Evolutionary conservation across 371 early-diverging fungal genomes (phyloP).

Genomic region (Mucor mucedo): DNA sequence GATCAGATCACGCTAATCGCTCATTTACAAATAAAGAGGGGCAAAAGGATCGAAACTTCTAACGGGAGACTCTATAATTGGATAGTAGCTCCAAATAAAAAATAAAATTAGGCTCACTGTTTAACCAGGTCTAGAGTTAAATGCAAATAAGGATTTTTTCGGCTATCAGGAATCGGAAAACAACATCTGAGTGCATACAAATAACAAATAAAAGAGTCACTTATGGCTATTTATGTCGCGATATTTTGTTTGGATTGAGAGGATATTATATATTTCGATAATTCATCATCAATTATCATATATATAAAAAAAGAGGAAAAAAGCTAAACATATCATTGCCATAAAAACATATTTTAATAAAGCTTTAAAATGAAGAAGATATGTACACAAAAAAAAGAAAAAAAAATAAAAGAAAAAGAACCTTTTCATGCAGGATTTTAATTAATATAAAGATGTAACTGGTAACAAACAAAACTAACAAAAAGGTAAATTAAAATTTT

Average conservation of each 20-base stretch:
- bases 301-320: background rate
- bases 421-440: background rate
- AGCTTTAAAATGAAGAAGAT: background rate
- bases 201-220: background rate
- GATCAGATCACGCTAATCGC: no score
- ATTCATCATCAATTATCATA: background rate
- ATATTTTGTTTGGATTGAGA: no score
- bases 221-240: background rate
- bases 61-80: no score
- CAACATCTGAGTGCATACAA: background rate
- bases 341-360: background rate
- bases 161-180: background rate
- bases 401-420: background rate
- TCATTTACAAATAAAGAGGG: no score
- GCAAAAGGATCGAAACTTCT: no score
- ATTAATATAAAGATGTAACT: constrained; percentile 1
- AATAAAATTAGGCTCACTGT: no score
- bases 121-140: no score
- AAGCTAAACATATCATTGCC: background rate
- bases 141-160: no score
- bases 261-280: no score
- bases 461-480: background rate
- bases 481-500: constrained; percentile 1
- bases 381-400: background rate
- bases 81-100: no score